phyloP scores from a whole-genome alignment of 352 stramenopile genomes.

The Lagenidium giganteum region DNA sequence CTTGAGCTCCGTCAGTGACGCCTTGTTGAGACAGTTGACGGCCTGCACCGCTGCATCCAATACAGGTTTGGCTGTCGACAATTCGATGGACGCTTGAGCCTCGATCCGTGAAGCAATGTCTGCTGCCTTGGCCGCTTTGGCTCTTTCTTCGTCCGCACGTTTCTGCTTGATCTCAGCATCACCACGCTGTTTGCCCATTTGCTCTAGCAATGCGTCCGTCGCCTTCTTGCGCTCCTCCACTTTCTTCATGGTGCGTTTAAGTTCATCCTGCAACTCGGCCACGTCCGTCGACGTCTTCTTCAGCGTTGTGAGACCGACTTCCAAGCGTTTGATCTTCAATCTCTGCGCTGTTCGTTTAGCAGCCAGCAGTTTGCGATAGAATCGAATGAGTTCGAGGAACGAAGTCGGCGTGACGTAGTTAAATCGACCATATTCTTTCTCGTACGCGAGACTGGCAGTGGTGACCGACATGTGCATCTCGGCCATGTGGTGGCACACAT shows the following conservation, averaged over 20 bases:
- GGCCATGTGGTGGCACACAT: conserved; percentile 91
- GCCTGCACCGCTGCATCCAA: conserved; percentile 79
- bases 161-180: conserved; percentile 87
- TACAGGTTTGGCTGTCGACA: conserved; percentile 78
- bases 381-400: conserved; percentile 90
- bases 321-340: conserved; percentile 72
- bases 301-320: conserved; percentile 79
- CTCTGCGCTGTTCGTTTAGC: conserved; percentile 47
- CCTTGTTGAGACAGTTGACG: conserved; percentile 89
- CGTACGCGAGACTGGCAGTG: conserved; percentile 65
- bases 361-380: conserved; percentile 83
- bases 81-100: conserved; percentile 56
- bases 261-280: conserved; percentile 69
- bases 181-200: conserved; percentile 87
- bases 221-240: conserved; percentile 88
- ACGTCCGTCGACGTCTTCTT: conserved; percentile 83
- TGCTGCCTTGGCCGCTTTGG: conserved; percentile 63
- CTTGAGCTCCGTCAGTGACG: conserved; percentile 84
- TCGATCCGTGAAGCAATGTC: conserved; percentile 68
- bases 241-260: conserved; percentile 87
- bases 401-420: conserved; percentile 93
- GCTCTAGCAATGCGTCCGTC: conserved; percentile 83
- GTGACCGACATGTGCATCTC: conserved; percentile 90
- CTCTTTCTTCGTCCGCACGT: conserved; percentile 69
- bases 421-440: conserved; percentile 63